Evolutionary conservation across 1,139 yeast species (phyloP), one percentile per base, ranked within the genome.

Genomic region (Pneumocystis oryctolagi): DNA sequence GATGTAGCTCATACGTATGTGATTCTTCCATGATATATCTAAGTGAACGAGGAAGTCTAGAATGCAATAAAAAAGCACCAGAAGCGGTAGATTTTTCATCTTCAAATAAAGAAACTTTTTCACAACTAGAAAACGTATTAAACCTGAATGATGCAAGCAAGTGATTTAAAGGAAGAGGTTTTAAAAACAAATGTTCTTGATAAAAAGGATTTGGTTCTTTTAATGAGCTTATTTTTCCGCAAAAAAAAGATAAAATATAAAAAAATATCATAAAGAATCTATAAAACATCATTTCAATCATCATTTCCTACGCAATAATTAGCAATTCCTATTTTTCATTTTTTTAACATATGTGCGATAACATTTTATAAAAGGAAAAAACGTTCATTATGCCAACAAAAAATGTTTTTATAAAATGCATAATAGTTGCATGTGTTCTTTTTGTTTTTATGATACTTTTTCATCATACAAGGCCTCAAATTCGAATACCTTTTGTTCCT

Each of bases 1-100:
- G 75, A 72, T 88, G 96, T 62, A 94, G 76, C 68, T 88, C 92
- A 64, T 87, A 77, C 0, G 95, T 81, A 65, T 80, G 79, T 1
- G 95, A 80, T 16, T 80, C 75, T 59, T 82, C 84, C 31, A 94
- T 71, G 5, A 92, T 79, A 53, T 95, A 95, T 1, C 90, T 92
- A 20, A 94, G 75, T 0, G 90, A 78, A 66, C 88, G 80, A 0
- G 98, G 97, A 69, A 92, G 89, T 37, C 35, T 25, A 39, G 35
- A 57, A 20, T 30, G n/a, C 18, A 9, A 4, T 14, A 39, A 57
- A 57, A 28, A 35, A 20, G 34, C 31, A 20, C 16, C 55, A 9
- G 30, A 47, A 47, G 8, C 31, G 12, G 16, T n/a, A 4, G 55
- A 47, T 9, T 25, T 3, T 1, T 4, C 4, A 14, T 25, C 16